Base-by-base conservation (phyloP, 176 grass and related monocot species). In the Lolium perenne region DNA sequence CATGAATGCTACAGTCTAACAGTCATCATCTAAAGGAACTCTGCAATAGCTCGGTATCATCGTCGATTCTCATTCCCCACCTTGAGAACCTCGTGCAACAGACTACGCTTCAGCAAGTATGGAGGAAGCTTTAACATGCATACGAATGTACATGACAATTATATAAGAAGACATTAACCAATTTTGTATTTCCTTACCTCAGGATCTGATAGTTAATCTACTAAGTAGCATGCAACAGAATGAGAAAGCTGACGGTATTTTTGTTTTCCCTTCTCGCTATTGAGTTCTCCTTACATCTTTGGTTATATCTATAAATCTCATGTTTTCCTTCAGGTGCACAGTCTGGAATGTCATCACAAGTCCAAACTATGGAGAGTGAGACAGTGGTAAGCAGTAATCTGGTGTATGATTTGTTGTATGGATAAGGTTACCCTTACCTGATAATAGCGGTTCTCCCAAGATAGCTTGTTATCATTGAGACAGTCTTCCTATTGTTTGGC, bases 1-100 rank as follows among this genome's bases (percentile, higher is more conserved):
- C 12, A 61, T 77, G 35, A 55, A 69, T 86, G 14, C 43, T 88
- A 71, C 94, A 99, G 94, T 84, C 89, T 73, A 84, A 81, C 50
- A 80, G 76, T 85, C 85, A 83, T 81, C 90, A 89, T 56, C 64
- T 92, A 20, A 99, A 89, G 90, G 97, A 96, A 80, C 50, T 96
- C 38, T 76, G 62, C 82, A 99, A 85, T 86, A 90, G 88, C 84
- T 94, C 88, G 25, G 84, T 94, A 70, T 91, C 94, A 82, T 87
- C 97, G 43, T 91, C 94, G 22, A 72, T 95, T 89, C 71, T 99
- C 32, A 85, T 96, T 90, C 97, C 97, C 63, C 92, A 96, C 82
- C 97, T 99, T 85, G 89, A 94, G 84, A 99, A 97, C 86, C 97
- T 99, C 91, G 89, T 99, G 48, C 90, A 99, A 78, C 94, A 99